phyloP scores from a whole-genome alignment of 352 stramenopile species.

The Blastocystis sp. region DNA sequence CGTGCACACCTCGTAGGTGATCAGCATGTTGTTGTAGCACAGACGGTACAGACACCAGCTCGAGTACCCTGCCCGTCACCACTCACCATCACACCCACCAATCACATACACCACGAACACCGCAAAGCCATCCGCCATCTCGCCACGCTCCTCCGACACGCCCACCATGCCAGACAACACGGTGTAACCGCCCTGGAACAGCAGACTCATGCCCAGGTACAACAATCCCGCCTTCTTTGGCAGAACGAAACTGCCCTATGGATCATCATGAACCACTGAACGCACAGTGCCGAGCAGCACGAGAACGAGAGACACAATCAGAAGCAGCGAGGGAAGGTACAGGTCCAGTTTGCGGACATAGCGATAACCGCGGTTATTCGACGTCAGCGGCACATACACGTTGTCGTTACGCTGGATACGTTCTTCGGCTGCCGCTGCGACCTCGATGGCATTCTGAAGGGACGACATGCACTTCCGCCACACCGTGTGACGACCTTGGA shows the following conservation, averaged over 20 bases:
- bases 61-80: constrained; percentile 6
- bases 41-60: constrained; percentile 8
- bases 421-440: constrained; percentile 8
- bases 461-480: neutral
- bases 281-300: neutral
- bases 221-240: neutral
- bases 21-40: constrained; percentile 20
- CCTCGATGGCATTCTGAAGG: neutral
- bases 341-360: constrained; percentile 2
- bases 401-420: constrained; percentile 7
- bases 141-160: neutral
- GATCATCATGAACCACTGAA: neutral
- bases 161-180: neutral
- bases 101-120: constrained; percentile 36
- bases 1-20: neutral
- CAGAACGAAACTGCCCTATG: neutral
- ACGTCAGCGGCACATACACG: constrained; percentile 34
- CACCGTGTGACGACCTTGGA: neutral
- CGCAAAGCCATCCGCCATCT: neutral
- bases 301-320: neutral
- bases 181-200: constrained; percentile 12
- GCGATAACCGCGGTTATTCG: neutral
- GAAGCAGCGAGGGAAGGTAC: constrained; percentile 3
- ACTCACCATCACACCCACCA: neutral
- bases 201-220: neutral